phyloP scores from a whole-genome alignment of 2,329 filamentous ascomycete genomes.

The Pseudogymnoascus verrucosus region DNA sequence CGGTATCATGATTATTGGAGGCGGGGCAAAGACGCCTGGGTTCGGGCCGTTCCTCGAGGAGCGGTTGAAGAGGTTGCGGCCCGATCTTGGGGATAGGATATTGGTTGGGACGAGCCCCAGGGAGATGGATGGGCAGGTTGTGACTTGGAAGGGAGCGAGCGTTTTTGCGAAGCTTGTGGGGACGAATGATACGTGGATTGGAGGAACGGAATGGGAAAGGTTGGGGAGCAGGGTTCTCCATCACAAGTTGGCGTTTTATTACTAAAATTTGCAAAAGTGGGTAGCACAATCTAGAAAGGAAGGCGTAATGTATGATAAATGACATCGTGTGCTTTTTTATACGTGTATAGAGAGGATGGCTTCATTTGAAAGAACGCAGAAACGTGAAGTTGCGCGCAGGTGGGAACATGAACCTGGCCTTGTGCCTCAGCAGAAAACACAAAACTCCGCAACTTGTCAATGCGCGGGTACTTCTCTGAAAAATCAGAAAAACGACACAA shows the following conservation, averaged over 20 bases:
- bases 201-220: slow-evolving; percentile 77
- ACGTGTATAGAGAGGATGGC: neutral
- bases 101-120: slow-evolving; percentile 65
- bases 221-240: slow-evolving; percentile 74
- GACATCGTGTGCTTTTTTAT: neutral
- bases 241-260: slow-evolving; percentile 55
- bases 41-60: slow-evolving; percentile 81
- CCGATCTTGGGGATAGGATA: slow-evolving; percentile 52
- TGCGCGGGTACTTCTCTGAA: neutral
- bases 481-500: neutral
- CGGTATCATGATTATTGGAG: slow-evolving; percentile 84
- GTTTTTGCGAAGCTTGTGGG: slow-evolving; percentile 82
- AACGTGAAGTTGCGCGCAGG: neutral
- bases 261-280: slow-evolving; percentile 12
- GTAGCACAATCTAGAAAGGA: slow-evolving; percentile 1
- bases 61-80: slow-evolving; percentile 59
- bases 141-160: slow-evolving; percentile 94
- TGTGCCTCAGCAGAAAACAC: neutral
- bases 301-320: slow-evolving; percentile 5
- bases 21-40: slow-evolving; percentile 71
- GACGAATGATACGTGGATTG: slow-evolving; percentile 95
- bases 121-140: slow-evolving; percentile 95
- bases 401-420: neutral
- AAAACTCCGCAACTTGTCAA: neutral
- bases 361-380: neutral